These are phyloP conservation scores for Arthrobotrys conoides DNA, from an alignment of 2,329 filamentous ascomycete genomes.

Conservation along the genomic window DNA sequence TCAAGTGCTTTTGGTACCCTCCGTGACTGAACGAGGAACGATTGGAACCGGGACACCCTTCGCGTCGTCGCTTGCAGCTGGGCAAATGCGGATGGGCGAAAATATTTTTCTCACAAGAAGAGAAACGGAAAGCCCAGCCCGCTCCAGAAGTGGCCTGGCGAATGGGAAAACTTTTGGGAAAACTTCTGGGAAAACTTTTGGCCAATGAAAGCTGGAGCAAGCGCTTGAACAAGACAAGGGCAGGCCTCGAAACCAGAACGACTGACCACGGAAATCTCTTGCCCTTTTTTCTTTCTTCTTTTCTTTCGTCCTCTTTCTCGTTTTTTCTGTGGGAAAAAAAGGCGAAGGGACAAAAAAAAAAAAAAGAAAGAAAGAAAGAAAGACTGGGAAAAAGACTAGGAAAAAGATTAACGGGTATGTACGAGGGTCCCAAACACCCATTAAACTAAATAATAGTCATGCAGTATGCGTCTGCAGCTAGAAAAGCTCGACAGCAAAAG, in stretches of 20 bases:
- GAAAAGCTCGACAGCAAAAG: constrained; percentile 46
- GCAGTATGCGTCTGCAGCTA: constrained; percentile 46
- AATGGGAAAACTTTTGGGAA: constrained; percentile 38
- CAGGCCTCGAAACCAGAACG: constrained; percentile 26
- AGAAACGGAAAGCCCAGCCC: constrained; percentile 47
- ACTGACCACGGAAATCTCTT: constrained; percentile 16
- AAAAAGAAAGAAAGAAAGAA: no score
- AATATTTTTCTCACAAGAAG: constrained; percentile 23
- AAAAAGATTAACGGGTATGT: constrained; percentile 21
- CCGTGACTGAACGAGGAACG: constrained; percentile 42
- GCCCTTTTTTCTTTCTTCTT: constrained; percentile 19
- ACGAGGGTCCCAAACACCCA: constrained; percentile 38
- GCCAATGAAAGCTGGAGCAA: constrained; percentile 38
- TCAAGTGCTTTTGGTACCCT: constrained; percentile 15
- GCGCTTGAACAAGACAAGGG: constrained; percentile 24
- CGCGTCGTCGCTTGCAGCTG: constrained; percentile 38
- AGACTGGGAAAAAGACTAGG: no score
- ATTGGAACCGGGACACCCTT: constrained; percentile 33
- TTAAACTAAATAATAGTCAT: constrained; percentile 38
- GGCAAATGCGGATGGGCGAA: constrained; percentile 47
- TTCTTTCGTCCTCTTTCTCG: constrained; percentile 15
- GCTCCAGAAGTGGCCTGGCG: constrained; percentile 12
- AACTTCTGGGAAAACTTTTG: constrained; percentile 20
- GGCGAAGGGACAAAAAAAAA: constrained; percentile 33
- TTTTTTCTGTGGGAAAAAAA: constrained; percentile 29